Evolutionary conservation across 352 stramenopile genomes (phyloP).

Genomic region (Phytophthora colocasiae): DNA sequence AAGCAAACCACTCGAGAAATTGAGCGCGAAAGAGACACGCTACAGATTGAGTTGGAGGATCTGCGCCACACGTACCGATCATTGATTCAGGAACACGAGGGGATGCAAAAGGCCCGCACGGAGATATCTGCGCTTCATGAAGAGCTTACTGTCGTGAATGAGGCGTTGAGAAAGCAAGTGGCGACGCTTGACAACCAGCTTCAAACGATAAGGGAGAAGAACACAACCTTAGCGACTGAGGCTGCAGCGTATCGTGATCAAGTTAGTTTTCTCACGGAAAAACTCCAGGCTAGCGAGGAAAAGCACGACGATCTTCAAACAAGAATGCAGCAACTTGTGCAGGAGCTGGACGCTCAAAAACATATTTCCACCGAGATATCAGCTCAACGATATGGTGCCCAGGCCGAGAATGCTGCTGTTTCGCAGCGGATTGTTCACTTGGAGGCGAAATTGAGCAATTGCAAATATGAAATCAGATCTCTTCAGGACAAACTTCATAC

Average conservation of each 20-base stretch:
- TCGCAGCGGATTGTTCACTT: slow-evolving; percentile 81
- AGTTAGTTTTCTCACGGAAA: slow-evolving; percentile 80
- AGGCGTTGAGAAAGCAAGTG: slow-evolving; percentile 71
- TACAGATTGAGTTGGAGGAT: slow-evolving; percentile 83
- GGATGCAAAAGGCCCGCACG: slow-evolving; percentile 60
- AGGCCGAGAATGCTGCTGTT: slow-evolving; percentile 77
- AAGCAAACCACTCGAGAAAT: slow-evolving; percentile 66
- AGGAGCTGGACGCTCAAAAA: slow-evolving; percentile 71
- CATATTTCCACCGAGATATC: slow-evolving; percentile 82
- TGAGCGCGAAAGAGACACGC: slow-evolving; percentile 69
- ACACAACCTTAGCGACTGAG: slow-evolving; percentile 61
- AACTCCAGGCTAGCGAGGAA: slow-evolving; percentile 65
- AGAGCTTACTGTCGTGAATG: slow-evolving; percentile 68
- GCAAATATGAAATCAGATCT: slow-evolving; percentile 68
- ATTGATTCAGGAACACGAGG: slow-evolving; percentile 77
- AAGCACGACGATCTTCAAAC: slow-evolving; percentile 60
- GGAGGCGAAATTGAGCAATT: slow-evolving; percentile 78
- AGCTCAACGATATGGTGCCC: slow-evolving; percentile 74
- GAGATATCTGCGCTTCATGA: slow-evolving; percentile 68
- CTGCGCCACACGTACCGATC: slow-evolving; percentile 75
- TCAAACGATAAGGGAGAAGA: slow-evolving; percentile 58
- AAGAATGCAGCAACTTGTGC: slow-evolving; percentile 52
- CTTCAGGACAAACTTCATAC: slow-evolving; percentile 66
- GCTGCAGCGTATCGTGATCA: slow-evolving; percentile 75
- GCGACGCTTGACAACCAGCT: slow-evolving; percentile 66